A percentile compares a stretch with the other conserved stretches of the same genome.
phyloP scores from a whole-genome alignment of 768 basidiomycete species.

The Russula abietina region DNA sequence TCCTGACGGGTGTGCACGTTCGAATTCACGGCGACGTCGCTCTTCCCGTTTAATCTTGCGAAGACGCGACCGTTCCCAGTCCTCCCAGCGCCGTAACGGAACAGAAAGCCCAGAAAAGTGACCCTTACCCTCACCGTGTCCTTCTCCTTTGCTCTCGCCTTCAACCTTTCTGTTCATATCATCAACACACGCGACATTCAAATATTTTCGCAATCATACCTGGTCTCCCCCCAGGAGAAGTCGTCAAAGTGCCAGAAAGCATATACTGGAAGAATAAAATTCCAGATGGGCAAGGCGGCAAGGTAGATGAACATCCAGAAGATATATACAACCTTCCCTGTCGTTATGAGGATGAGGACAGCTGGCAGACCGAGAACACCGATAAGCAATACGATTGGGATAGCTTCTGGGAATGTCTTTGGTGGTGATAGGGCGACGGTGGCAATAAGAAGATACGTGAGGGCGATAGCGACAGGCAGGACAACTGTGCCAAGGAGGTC shows the following conservation, averaged over 20 bases:
- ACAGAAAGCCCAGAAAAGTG: constrained; percentile 52
- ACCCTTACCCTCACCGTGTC: constrained; percentile 64
- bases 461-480: constrained; percentile 84
- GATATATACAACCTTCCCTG: constrained; percentile 90
- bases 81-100: constrained; percentile 98
- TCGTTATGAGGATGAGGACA: constrained; percentile 88
- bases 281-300: constrained; percentile 90
- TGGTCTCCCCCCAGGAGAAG: constrained; percentile 99
- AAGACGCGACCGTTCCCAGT: constrained; percentile 94
- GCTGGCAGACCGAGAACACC: constrained; percentile 93
- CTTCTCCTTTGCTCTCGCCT: constrained; percentile 77
- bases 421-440: constrained; percentile 78
- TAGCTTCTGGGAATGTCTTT: constrained; percentile 80
- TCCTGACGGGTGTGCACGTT: constrained; percentile 66
- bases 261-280: constrained; percentile 88
- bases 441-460: constrained; percentile 86
- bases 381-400: constrained; percentile 82
- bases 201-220: constrained; percentile 44
- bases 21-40: constrained; percentile 71
- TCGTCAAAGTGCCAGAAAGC: constrained; percentile 99
- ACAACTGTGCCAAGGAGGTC: constrained; percentile 89
- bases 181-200: constrained; percentile 10
- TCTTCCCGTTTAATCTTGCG: constrained; percentile 89
- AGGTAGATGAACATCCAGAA: constrained; percentile 99
- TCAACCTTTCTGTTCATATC: constrained; percentile 71